Percentiles rank a stretch among this genome's conserved stretches.
These are phyloP conservation scores for Polyporus tsugae DNA, from an alignment of 1,284 basidiomycete species.

Conservation along the genomic window DNA sequence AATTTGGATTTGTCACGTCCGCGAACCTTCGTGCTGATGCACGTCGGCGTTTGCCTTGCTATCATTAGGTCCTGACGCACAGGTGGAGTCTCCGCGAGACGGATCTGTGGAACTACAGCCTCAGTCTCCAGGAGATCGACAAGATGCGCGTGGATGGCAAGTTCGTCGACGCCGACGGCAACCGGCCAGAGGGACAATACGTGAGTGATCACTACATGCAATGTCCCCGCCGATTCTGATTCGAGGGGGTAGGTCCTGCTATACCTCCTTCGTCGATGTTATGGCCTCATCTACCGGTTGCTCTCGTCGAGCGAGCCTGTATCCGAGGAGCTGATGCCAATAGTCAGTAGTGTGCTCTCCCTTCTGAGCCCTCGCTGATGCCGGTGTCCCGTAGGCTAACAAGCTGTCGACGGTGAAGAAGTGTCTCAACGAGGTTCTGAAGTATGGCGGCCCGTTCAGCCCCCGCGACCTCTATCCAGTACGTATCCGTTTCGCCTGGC, in stretches of 20 bases:
- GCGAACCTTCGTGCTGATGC: constrained; percentile 9
- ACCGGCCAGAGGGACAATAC: constrained; percentile 91
- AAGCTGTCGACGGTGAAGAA: constrained; percentile 95
- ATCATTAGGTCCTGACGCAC: constrained; percentile 73
- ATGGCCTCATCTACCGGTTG: constrained; percentile 94
- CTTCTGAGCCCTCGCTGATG: constrained; percentile 6
- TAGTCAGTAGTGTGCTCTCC: constrained; percentile 62
- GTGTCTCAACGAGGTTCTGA: constrained; percentile 96
- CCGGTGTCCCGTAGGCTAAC: constrained; percentile 71
- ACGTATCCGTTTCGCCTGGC: constrained; percentile 40
- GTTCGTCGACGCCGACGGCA: constrained; percentile 94
- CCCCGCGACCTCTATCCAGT: constrained; percentile 97
- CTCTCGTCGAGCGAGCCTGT: constrained; percentile 98
- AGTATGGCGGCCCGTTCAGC: constrained; percentile 95
- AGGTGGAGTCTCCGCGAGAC: constrained; percentile 98
- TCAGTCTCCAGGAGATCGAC: constrained; percentile 96
- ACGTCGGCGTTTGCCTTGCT: background rate
- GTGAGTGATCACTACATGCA: constrained; percentile 54
- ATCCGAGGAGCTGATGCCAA: constrained; percentile 97
- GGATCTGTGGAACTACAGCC: constrained; percentile 93
- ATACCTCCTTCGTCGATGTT: constrained; percentile 93
- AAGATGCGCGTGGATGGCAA: constrained; percentile 97
- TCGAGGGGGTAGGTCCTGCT: constrained; percentile 76
- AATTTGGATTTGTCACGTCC: background rate
- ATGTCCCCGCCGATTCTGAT: background rate